Evolutionary conservation across 169 alveolate genomes (phyloP).

Genomic region (Eimeria necatrix): DNA sequence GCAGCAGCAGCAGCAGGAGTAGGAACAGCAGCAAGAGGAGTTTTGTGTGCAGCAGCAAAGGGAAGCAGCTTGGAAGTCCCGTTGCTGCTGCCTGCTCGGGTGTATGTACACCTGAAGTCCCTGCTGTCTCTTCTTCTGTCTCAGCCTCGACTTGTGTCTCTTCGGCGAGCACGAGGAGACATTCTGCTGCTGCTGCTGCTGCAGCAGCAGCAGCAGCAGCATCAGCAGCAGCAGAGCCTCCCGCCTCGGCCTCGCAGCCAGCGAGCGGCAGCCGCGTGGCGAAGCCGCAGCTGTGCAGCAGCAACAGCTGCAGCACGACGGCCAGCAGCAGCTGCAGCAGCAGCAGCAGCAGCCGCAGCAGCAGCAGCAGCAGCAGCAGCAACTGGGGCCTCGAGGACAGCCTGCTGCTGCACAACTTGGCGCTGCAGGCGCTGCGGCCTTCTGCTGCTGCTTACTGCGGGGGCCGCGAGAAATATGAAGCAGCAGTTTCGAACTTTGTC

Average conservation of each 20-base stretch:
- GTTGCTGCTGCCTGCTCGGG: too few species aligned
- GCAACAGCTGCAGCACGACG: not conserved
- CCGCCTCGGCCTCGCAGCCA: too few species aligned
- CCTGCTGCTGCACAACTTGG: not conserved
- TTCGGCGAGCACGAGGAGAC: too few species aligned
- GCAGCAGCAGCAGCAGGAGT: not conserved
- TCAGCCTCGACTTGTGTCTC: too few species aligned
- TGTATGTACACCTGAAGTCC: too few species aligned
- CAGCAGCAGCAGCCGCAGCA: not conserved
- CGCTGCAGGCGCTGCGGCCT: not conserved
- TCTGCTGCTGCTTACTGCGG: not conserved
- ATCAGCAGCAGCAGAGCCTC: too few species aligned
- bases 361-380: not conserved
- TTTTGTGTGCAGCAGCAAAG: too few species aligned
- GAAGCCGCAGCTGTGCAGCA: not conserved
- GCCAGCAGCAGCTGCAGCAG: not conserved
- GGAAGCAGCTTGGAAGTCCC: too few species aligned
- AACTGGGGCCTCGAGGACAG: not conserved
- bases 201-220: too few species aligned
- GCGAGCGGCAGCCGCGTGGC: too few species aligned
- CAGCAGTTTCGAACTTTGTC: not conserved
- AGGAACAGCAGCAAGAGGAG: slow-evolving; percentile 28
- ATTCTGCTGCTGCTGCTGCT: too few species aligned
- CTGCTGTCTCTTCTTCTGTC: too few species aligned
- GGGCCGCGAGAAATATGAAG: not conserved